Base-by-base conservation (phyloP, 2,329 filamentous ascomycete genomes). In the Sclerotinia sclerotiorum region DNA sequence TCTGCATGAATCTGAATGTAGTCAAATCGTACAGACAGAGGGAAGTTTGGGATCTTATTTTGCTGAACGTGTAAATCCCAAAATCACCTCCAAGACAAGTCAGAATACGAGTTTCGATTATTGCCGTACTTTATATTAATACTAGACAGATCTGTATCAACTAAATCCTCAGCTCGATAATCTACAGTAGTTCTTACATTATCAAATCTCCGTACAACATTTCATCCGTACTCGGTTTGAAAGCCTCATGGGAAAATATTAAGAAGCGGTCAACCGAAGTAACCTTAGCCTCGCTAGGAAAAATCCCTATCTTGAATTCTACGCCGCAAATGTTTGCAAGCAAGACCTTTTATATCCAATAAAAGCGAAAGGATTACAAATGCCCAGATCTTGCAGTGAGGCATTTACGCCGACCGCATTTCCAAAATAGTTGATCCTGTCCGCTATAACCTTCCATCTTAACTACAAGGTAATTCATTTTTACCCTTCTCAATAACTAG, bases 1-100 rank as follows among this genome's bases (percentile, higher is more conserved):
- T 24, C 49, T 67, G 63, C 68, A 66, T 49, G n/a, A 19, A 24
- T 54, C 21, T 39, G 10, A 69, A 69, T 60, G 49, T 56, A 49
- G 55, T 24, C 24, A 44, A 13, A 69, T 67, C 56, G 32, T 69
- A 19, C 56, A 67, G 60, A 35, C 49, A 51, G 44, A 46, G 44
- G 11, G 35, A 13, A 48, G 27, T 61, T 35, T 24, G 19, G 11
- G 1, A 35, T 49, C 13, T 48, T 24, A 3, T 24, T 49, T 8
- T 61, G 21, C 29, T 35, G 11, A 11, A 61, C 27, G 1, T 13
- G 21, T 11, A 49, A 15, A 35, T n/a, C 19, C 49, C 27, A n/a
- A 32, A 11, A 24, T 8, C 17, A 32, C 44, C 13, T n/a, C n/a
- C 6, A 35, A 61, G 44, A 61, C 19, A 48, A 48, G 29, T n/a